Base-by-base conservation (phyloP, 805 yeast species). In the Barnettozyma populi region DNA sequence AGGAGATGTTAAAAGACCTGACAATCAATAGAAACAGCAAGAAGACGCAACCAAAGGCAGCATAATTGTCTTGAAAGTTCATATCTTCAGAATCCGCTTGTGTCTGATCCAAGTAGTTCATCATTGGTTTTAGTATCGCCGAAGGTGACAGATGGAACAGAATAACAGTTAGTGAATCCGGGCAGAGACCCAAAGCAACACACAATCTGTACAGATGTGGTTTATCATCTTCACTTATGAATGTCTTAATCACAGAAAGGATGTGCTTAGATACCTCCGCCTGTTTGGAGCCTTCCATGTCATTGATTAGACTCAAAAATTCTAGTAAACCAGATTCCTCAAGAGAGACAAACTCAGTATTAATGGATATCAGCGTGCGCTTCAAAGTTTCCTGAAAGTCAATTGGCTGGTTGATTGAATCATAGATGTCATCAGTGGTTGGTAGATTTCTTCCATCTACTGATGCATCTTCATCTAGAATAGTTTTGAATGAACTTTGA, bases 41-140 rank as follows among this genome's bases (percentile, higher is more conserved):
- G 23, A 84, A 57, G 1, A 82, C 67, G 41, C 79, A 71, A 1
- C 95, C 90, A 61, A 84, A 82, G 36, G 86, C 81, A 2, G 87
- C 70, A 57, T 82, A 86, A 13, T 72, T 64, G 34, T 85, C 94
- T 61, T 84, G 89, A 52, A 76, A 78, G 53, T 78, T 76, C 48
- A 72, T 71, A 32, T 78, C 83, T 40, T 76, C 81, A 5, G 62
- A 64, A 44, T 54, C 56, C 31, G 53, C 39, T 53, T 50, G 72
- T 63, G 73, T 66, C 4, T 59, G 55, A 56, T 84, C 90, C 16
- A 85, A 59, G 50, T 75, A 78, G 13, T 67, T 72, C 46, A 82
- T 62, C 46, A 82, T 54, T 31, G 80, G 74, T 42, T 59, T 56
- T 45, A 78, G 43, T 41, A 79, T 47, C 4, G 61, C 64, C 25